Conservation (phyloP, 2,329 filamentous ascomycete species). For the Claviceps sorghi region DNA sequence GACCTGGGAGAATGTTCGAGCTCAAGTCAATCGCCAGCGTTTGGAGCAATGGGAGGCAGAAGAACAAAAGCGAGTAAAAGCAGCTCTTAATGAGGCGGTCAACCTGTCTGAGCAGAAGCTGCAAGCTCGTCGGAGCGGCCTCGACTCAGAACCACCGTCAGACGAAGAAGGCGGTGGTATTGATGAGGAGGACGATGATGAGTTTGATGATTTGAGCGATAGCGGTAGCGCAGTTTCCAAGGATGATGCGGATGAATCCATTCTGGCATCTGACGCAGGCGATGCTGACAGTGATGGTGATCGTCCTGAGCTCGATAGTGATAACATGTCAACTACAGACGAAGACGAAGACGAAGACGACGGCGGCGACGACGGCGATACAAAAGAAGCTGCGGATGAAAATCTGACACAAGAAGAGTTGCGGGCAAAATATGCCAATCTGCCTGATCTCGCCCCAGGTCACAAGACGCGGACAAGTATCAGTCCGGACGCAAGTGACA, state of each 20-base stretch:
- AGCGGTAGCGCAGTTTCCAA: constrained; percentile 25
- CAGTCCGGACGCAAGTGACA: constrained; percentile 11
- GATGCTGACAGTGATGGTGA: constrained; percentile 23
- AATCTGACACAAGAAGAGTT: constrained; percentile 55
- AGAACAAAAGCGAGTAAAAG: constrained; percentile 48
- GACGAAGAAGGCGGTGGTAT: constrained; percentile 24
- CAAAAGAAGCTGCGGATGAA: constrained; percentile 41
- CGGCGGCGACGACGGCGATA: constrained; percentile 46
- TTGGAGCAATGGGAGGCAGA: constrained; percentile 50
- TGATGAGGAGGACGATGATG: constrained; percentile 28
- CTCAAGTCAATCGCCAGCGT: constrained; percentile 45
- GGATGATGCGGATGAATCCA: constrained; percentile 19
- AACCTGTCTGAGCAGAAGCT: constrained; percentile 56
- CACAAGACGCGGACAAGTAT: constrained; percentile 11
- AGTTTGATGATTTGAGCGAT: constrained; percentile 30
- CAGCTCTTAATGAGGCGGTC: constrained; percentile 58
- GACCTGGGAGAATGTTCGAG: constrained; percentile 50
- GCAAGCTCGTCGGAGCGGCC: constrained; percentile 40
- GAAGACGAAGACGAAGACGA: constrained; percentile 51
- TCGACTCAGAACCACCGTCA: constrained; percentile 37
- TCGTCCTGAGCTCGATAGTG: constrained; percentile 25
- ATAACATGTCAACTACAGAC: constrained; percentile 46
- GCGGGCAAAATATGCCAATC: constrained; percentile 51
- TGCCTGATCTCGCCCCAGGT: constrained; percentile 31
- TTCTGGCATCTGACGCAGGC: constrained; percentile 19